phyloP scores from a whole-genome alignment of 2,329 filamentous ascomycete genomes.

The Sporothrix variecibatus region DNA sequence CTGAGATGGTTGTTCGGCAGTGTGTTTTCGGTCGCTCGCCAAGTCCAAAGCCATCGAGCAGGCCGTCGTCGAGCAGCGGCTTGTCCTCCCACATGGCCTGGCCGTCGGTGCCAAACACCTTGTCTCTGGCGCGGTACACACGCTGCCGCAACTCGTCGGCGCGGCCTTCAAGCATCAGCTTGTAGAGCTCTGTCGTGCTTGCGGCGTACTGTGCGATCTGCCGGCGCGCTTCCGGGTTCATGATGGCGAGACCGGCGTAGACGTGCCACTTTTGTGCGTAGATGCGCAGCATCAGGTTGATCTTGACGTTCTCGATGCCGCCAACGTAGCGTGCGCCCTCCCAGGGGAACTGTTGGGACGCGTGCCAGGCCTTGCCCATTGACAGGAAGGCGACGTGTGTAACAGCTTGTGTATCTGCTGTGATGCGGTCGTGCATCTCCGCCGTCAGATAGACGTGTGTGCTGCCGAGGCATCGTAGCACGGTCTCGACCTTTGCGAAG shows the following conservation, averaged over 20 bases:
- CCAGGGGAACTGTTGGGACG: conserved; percentile 95
- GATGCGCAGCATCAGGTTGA: conserved; percentile 95
- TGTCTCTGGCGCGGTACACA: conserved; percentile 65
- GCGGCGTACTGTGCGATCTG: conserved; percentile 94
- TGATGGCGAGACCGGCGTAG: conserved; percentile 93
- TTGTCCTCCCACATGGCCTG: conserved; percentile 60
- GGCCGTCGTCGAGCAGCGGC: conserved; percentile 74
- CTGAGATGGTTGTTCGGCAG: conserved; percentile 91
- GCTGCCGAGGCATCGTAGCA: conserved; percentile 80
- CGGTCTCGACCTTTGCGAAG: conserved; percentile 74
- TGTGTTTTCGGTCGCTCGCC: conserved; percentile 57
- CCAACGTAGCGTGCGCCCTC: conserved; percentile 93
- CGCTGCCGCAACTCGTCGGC: conserved; percentile 70
- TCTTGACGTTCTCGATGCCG: conserved; percentile 98
- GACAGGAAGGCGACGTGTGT: conserved; percentile 95
- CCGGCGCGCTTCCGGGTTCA: conserved; percentile 87
- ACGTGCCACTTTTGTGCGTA: conserved; percentile 99
- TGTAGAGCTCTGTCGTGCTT: conserved; percentile 91
- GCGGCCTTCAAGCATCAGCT: conserved; percentile 90
- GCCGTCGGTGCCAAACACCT: conserved; percentile 75
- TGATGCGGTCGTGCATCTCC: conserved; percentile 90
- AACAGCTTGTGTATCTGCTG: conserved; percentile 95
- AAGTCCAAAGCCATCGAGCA: conserved; percentile 87
- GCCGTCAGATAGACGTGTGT: conserved; percentile 87
- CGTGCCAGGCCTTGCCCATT: conserved; percentile 98